Evolutionary conservation across 2,329 filamentous ascomycete species (phyloP), one percentile per base, ranked within the genome.

Genomic region (Colletotrichum plurivorum): DNA sequence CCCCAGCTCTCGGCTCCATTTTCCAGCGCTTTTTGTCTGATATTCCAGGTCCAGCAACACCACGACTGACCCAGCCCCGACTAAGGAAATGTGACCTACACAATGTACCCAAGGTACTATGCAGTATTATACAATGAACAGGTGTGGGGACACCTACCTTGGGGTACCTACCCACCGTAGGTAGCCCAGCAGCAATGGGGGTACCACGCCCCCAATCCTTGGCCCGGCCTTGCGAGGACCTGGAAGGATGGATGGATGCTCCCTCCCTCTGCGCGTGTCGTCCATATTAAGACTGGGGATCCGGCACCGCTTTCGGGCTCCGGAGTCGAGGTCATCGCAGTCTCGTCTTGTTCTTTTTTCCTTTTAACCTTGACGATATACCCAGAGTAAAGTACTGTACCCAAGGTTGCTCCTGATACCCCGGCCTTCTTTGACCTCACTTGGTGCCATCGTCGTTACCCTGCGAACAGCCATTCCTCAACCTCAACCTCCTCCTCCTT

Each of bases 201-300:
- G 31, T 36, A 36, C 31, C 31, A 36, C 31, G 31, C 31, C 31
- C 31, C 31, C 31, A 36, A 36, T 9, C 10, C 31, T 36, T 58
- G 53, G 48, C 48, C 54, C 31, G 53, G 53, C 36, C 25, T 31
- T 46, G 60, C 48, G 54, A 63, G 59, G 48, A 36, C 31, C 31
- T 36, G 31, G 31, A 36, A 10, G 8, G 31, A 36, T 36, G 8
- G 31, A 36, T 36, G 31, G 31, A 59, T 69, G n/a, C 54, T 65
- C 61, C 54, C 62, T 65, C 66, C 20, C 20, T 25, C 22, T 36
- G 8, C 31, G 31, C 3, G 46, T 59, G 60, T 20, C 54, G 20
- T 55, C 15, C 66, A 31, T 69, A 69, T 69, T 65, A 69, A 69
- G 61, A 69, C 66, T 65, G 61, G 66, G 61, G 61, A 55, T 65